Base-by-base conservation (phyloP, 2,329 filamentous ascomycete genomes). In the Botrytis paeoniae region DNA sequence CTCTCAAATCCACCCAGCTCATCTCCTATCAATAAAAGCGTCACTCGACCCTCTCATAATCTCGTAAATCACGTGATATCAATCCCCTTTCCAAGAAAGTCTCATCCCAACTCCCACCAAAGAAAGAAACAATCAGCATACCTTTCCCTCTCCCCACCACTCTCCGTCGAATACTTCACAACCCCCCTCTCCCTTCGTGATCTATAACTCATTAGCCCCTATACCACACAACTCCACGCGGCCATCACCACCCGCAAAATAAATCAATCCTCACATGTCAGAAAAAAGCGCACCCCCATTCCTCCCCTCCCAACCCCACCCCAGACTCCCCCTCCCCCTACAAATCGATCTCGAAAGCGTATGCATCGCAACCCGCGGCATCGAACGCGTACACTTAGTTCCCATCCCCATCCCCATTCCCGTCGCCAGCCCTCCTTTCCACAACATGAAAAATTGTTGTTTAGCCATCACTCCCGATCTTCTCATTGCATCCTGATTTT, bases 101-200 rank as follows among this genome's bases (percentile, higher is more conserved):
- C 32, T 18, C 35, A 9, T 29, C 18, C 35, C 37, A 57, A 29
- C 48, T 41, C 48, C 37, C n/a, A 69, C 45, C n/a, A 29, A 68
- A 48, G 37, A 16, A 25, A 18, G 22, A 57, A 41, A 7, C 37
- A 10, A 25, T 20, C 18, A 10, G 37, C 65, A n/a, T 69, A 69
- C 65, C 65, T 69, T 41, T 59, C 35, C n/a, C 12, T 69, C 20
- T 57, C 20, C 48, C 48, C 48, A 5, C 18, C n/a, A 39, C 64
- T 66, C 65, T 41, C 51, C 37, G 37, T 69, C 37, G 65, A 41
- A 69, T 69, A 69, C n/a, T 37, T 39, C n/a, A 57, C 37, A 22
- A 43, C 32, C 18, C 37, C 25, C 1, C 65, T 69, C 37, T 41
- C 37, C n/a, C n/a, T 37, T 25, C 51, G 35, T 39, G 25, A 57